Percentiles rank a stretch among this genome's conserved stretches.
Conservation (phyloP, 2,329 filamentous ascomycete genomes). For the Mycogone perniciosa region DNA sequence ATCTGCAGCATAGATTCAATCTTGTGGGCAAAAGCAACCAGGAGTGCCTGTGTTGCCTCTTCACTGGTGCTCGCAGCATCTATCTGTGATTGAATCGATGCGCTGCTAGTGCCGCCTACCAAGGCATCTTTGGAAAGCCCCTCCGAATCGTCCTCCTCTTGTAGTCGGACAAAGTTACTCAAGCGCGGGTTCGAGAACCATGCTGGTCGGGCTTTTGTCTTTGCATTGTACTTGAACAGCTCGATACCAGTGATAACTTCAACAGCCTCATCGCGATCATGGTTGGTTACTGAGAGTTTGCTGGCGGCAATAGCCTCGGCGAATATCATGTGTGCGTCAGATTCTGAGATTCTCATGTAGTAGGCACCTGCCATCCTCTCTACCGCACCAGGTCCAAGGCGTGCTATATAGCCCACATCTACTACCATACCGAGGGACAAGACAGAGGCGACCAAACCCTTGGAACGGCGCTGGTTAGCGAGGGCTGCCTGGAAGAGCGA, state of each 20-base stretch:
- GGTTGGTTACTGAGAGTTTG: neutral
- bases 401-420: no score
- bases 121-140: neutral
- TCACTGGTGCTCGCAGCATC: neutral
- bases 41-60: neutral
- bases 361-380: no score
- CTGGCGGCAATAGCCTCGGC: constrained; percentile 23
- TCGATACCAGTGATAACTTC: constrained; percentile 4
- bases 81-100: neutral
- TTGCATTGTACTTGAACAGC: neutral
- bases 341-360: neutral
- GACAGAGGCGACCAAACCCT: no score
- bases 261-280: neutral
- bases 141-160: neutral
- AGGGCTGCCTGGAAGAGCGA: no score
- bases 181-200: neutral
- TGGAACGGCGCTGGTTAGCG: no score
- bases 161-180: neutral
- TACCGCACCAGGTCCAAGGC: no score
- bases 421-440: no score
- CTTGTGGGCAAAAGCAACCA: neutral
- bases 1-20: constrained; percentile 7
- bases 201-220: neutral
- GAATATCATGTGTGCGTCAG: constrained; percentile 17
- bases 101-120: neutral